phyloP scores from a whole-genome alignment of 306 rosid species.

The Chamaecrista fasciculata region DNA sequence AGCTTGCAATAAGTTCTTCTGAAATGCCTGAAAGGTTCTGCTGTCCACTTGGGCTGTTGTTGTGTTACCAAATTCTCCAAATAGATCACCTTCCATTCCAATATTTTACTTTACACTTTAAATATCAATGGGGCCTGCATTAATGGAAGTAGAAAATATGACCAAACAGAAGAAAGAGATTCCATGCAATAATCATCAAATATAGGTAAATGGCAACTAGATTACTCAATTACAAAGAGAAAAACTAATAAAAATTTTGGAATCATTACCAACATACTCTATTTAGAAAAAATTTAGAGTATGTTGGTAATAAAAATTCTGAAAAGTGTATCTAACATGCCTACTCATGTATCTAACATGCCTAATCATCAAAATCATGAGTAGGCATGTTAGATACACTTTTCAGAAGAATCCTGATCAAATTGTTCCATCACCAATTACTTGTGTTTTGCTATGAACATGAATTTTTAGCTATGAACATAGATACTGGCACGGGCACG shows the following conservation, averaged over 20 bases:
- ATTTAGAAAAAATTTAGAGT: no score
- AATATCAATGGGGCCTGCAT: constrained; percentile 46
- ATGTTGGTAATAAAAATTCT: no score
- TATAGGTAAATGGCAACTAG: not conserved
- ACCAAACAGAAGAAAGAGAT: constrained; percentile 15
- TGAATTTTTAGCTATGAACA: no score
- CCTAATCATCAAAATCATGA: no score
- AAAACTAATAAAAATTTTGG: constrained; percentile 28
- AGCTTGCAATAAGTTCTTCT: constrained; percentile 78
- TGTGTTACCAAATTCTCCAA: constrained; percentile 55
- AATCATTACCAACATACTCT: constrained; percentile 22
- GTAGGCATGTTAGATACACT: no score
- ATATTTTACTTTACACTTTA: constrained; percentile 25
- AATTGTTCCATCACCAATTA: no score
- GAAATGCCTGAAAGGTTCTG: constrained; percentile 64
- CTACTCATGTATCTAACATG: no score
- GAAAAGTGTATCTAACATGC: no score
- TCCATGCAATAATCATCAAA: not conserved
- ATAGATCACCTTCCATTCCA: constrained; percentile 72
- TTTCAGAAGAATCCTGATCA: no score
- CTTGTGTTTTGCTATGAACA: no score
- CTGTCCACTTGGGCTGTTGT: constrained; percentile 62
- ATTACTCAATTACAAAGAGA: constrained; percentile 32
- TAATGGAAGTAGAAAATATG: constrained; percentile 2
- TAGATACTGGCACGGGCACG: no score